A percentile compares a stretch with the other conserved stretches of the same genome.
These are phyloP conservation scores for Ramaria sp. DNA, from an alignment of 768 basidiomycete genomes.

Conservation along the genomic window DNA sequence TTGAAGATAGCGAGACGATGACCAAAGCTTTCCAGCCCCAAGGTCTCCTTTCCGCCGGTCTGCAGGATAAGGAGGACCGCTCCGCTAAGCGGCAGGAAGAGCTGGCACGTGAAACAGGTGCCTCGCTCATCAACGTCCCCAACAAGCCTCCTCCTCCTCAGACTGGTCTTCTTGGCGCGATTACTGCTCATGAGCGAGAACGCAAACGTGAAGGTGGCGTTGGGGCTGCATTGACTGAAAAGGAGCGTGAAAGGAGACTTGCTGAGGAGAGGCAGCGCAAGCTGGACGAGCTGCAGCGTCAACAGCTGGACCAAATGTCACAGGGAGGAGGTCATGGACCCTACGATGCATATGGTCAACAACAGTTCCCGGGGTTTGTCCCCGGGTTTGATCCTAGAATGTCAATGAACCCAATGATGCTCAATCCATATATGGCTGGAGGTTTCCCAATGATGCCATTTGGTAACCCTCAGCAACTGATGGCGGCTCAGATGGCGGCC, in stretches of 20 bases:
- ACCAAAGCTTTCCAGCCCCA: constrained; percentile 94
- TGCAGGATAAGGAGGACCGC: constrained; percentile 92
- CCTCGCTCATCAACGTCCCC: constrained; percentile 90
- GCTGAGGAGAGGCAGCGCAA: constrained; percentile 91
- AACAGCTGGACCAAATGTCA: constrained; percentile 72
- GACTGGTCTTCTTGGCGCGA: constrained; percentile 90
- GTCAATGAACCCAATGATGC: constrained; percentile 39
- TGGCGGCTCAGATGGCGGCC: constrained; percentile 65
- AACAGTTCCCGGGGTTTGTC: constrained; percentile 36
- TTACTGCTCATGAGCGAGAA: constrained; percentile 91
- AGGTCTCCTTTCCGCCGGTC: constrained; percentile 86
- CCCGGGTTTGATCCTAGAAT: constrained; percentile 44
- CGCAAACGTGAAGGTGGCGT: constrained; percentile 91
- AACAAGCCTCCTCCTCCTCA: constrained; percentile 91
- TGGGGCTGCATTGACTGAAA: constrained; percentile 88
- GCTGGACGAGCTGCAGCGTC: constrained; percentile 81
- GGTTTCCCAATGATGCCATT: constrained; percentile 25
- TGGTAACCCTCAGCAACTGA: constrained; percentile 67
- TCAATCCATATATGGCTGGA: constrained; percentile 30
- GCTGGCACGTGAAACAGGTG: constrained; percentile 82
- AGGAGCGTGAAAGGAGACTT: constrained; percentile 83
- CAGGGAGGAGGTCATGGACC: constrained; percentile 46
- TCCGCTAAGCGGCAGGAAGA: constrained; percentile 95
- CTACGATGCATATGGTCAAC: constrained; percentile 36
- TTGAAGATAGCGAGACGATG: constrained; percentile 71